Conservation (phyloP, 495 filamentous ascomycete genomes). For the Aspergillus sclerotiicarbonarius region DNA sequence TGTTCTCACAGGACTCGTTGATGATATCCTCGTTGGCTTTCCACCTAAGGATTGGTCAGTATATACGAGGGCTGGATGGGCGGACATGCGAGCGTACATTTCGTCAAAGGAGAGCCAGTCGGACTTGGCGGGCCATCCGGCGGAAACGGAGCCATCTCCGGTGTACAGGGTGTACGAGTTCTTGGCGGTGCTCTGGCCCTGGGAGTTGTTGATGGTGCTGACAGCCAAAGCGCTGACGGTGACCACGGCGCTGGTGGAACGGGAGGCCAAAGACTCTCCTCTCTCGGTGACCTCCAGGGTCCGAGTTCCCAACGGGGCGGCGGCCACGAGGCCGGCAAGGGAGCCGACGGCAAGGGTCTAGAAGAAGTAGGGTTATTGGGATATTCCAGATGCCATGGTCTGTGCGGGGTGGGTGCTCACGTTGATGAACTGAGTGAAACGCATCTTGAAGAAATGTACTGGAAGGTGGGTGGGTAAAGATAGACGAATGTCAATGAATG, state of each 20-base stretch:
- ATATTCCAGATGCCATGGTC: background rate
- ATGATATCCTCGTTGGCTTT: constrained; percentile 42
- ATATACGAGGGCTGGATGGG: background rate
- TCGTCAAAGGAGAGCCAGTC: constrained; percentile 3
- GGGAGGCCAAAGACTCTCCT: background rate
- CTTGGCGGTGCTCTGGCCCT: background rate
- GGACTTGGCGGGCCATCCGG: constrained; percentile 1
- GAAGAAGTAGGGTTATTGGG: background rate
- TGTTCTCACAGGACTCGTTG: constrained; percentile 42
- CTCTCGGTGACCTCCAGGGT: background rate
- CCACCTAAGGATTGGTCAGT: constrained; percentile 30
- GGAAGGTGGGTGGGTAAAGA: background rate
- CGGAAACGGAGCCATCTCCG: background rate
- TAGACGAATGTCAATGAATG: background rate
- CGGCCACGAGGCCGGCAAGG: background rate
- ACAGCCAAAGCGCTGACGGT: background rate
- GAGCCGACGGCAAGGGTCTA: background rate
- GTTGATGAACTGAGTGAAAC: constrained; percentile 1
- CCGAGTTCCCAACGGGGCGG: background rate
- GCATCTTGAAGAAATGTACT: background rate
- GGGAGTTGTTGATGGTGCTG: background rate
- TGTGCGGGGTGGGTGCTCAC: background rate
- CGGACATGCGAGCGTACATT: too few species aligned
- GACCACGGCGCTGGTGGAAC: background rate
- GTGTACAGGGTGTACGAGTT: constrained; percentile 4